Evolutionary conservation across 495 filamentous ascomycete species (phyloP).

Genomic region (Darksidea phi): DNA sequence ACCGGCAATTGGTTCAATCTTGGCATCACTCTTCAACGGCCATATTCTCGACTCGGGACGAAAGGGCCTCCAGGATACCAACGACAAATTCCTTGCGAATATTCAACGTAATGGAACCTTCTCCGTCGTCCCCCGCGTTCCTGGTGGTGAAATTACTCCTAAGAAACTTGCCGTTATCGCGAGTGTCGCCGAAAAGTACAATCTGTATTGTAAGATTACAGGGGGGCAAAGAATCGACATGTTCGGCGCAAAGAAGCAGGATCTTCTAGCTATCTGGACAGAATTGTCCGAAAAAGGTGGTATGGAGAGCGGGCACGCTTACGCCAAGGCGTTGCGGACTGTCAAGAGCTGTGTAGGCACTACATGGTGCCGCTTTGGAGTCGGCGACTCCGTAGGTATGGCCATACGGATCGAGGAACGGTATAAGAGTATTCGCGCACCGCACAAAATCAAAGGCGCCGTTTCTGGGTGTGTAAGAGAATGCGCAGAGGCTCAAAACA

Average conservation of each 20-base stretch:
- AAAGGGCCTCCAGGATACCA: constrained; percentile 89
- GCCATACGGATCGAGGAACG: constrained; percentile 87
- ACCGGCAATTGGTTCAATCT: constrained; percentile 80
- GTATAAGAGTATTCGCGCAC: constrained; percentile 87
- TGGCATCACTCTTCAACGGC: constrained; percentile 80
- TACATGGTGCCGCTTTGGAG: constrained; percentile 91
- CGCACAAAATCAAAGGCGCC: constrained; percentile 93
- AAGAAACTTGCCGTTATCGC: constrained; percentile 88
- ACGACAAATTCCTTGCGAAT: constrained; percentile 87
- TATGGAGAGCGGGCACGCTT: constrained; percentile 95
- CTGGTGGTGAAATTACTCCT: constrained; percentile 87
- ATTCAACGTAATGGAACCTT: constrained; percentile 95
- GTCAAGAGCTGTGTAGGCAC: constrained; percentile 95
- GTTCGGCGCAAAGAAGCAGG: constrained; percentile 92
- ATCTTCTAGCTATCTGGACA: constrained; percentile 86
- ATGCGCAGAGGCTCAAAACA: constrained; percentile 94
- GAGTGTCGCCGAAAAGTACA: constrained; percentile 82
- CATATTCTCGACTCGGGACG: constrained; percentile 75
- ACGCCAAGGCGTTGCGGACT: constrained; percentile 87
- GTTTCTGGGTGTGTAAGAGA: constrained; percentile 91
- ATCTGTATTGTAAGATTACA: constrained; percentile 92
- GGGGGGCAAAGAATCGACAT: constrained; percentile 94
- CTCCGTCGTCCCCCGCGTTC: constrained; percentile 83
- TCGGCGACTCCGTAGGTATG: constrained; percentile 97
- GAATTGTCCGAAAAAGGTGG: constrained; percentile 79